These are phyloP conservation scores for Murraya paniculata DNA, from an alignment of 345 rosid genomes.

Conservation along the genomic window DNA sequence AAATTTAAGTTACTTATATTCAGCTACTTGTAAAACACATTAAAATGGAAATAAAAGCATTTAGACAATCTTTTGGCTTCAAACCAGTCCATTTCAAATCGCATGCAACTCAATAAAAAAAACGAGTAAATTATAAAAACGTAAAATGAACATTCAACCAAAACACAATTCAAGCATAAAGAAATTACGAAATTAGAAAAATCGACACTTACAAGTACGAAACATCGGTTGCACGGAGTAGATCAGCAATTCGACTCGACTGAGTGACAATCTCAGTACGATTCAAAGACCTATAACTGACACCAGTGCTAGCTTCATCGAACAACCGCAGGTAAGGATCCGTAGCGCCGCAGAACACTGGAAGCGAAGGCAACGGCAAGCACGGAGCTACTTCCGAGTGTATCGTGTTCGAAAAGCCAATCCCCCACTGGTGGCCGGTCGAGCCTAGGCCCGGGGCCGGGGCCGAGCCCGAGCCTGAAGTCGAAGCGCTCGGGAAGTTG, in stretches of 20 bases:
- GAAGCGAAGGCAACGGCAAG: conserved; percentile 89
- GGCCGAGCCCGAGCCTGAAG: conserved; percentile 33
- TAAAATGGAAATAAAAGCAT: not conserved
- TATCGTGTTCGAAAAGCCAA: conserved; percentile 82
- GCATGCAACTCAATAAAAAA: not conserved
- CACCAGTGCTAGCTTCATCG: conserved; percentile 42
- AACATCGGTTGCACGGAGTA: conserved; percentile 73
- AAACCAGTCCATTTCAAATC: not conserved
- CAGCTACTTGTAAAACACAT: not conserved
- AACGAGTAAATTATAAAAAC: not conserved
- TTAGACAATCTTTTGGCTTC: not conserved
- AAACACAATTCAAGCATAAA: not conserved
- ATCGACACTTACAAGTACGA: conserved; percentile 75
- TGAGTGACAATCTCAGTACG: conserved; percentile 68
- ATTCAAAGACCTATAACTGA: conserved; percentile 47
- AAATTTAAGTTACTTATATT: not conserved
- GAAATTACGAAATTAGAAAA: not conserved
- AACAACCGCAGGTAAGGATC: conserved; percentile 62
- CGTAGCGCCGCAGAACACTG: conserved; percentile 79
- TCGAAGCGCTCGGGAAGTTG: conserved; percentile 40
- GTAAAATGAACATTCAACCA: not conserved
- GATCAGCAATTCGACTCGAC: conserved; percentile 65
- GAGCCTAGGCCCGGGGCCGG: not conserved
- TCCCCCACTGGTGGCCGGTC: conserved; percentile 48
- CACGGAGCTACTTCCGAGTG: conserved; percentile 92